phyloP scores from a whole-genome alignment of 2,329 filamentous ascomycete species.

The Alternaria consortialis region DNA sequence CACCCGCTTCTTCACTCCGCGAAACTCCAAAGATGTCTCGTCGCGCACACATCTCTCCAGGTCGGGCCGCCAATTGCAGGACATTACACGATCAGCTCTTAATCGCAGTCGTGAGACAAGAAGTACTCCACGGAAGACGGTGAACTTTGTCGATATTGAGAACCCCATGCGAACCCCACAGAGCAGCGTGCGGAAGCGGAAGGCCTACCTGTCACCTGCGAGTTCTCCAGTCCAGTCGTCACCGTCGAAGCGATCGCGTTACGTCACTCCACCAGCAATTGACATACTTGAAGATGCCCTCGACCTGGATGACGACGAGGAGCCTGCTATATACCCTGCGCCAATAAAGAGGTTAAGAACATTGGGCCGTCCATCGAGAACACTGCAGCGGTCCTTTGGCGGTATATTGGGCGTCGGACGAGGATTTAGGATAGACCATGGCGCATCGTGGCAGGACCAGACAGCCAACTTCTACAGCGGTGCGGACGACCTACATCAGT shows the following conservation, averaged over 20 bases:
- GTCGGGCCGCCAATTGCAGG: conserved; percentile 58
- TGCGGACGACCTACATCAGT: conserved; percentile 63
- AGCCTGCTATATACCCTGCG: conserved; percentile 32
- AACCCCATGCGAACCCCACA: conserved; percentile 44
- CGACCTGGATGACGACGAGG: conserved; percentile 35
- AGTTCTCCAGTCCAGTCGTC: conserved; percentile 54
- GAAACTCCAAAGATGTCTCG: conserved; percentile 46
- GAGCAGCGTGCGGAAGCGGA: conserved; percentile 47
- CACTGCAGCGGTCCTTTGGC: conserved; percentile 58
- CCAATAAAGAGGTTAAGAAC: conserved; percentile 52
- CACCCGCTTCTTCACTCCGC: conserved; percentile 61
- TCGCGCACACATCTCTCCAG: conserved; percentile 43
- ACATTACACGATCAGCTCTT: conserved; percentile 58
- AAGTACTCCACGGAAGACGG: conserved; percentile 50
- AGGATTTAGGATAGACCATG: conserved; percentile 53
- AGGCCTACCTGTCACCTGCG: conserved; percentile 53
- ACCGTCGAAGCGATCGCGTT: conserved; percentile 51
- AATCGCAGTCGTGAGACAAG: conserved; percentile 50
- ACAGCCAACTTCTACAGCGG: conserved; percentile 68
- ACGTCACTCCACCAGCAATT: conserved; percentile 40
- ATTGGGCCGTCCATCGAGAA: conserved; percentile 47
- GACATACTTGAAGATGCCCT: conserved; percentile 46
- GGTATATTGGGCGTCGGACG: conserved; percentile 52
- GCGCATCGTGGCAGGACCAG: conserved; percentile 65
- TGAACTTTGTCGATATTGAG: conserved; percentile 51